Evolutionary conservation across 108 stramenopile genomes (phyloP), one percentile per base, ranked within the genome.

Genomic region (Chaetoceros tenuissimus): DNA sequence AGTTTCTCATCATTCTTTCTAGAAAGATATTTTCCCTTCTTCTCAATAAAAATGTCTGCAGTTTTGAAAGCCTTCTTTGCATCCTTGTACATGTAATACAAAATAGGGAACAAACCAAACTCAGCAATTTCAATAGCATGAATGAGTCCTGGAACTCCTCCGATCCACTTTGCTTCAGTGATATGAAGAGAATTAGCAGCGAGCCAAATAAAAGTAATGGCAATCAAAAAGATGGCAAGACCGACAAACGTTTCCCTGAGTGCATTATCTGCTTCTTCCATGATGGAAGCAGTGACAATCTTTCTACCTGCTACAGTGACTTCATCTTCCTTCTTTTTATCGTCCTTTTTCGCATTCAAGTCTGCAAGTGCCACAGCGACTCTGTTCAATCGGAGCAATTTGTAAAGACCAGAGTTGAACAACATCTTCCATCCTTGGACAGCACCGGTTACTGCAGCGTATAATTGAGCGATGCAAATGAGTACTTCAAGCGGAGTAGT

Each of bases 401-500:
- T 87, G 24, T 55, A 63, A 29, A 77, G 22, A 1, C 77, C 76
- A 2, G 40, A 40, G 21, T 43, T 68, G 28, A 31, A 55, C 16
- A 86, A 57, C 50, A 93, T 50, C n/a, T 49, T 31, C 19, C 68
- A 68, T 34, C 91, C 91, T 13, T 70, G 44, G 21, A 57, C 44
- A 19, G 84, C 64, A 3, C 72, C 50, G 47, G 58, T 62, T 0
- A 84, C 49, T 28, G 76, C 74, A 20, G 88, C 87, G 62, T 87
- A 94, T 10, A 87, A 57, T 60, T 94, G 93, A 21, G 75, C 75
- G 50, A 82, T 57, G 21, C 68, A 72, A 64, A 94, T 94, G 16
- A 82, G 22, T n/a, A 89, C 34, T 51, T 94, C 89, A 47, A 94
- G 72, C 0, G 82, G 84, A 3, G 88, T 89, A 13, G 92, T 94